Base-by-base conservation (phyloP, 768 basidiomycete genomes). In the Phylloporus rhodoxanthus region DNA sequence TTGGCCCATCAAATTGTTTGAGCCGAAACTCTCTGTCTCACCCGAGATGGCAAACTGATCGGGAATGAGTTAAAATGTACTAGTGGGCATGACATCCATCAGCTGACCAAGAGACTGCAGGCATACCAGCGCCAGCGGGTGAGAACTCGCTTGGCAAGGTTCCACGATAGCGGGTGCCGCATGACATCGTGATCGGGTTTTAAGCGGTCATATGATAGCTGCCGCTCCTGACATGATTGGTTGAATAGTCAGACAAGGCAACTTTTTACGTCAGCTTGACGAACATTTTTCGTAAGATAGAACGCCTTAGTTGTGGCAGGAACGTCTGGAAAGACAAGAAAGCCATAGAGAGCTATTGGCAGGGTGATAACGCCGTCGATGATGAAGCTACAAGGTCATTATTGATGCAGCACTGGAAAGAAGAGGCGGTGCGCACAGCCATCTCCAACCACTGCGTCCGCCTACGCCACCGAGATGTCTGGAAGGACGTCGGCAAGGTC, bases 1-100 rank as follows among this genome's bases (percentile, higher is more conserved):
- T 61, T 84, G 83, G 9, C 82, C 81, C 84, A 85, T 85, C 33
- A 85, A 64, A 66, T 84, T 84, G 58, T 84, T 85, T 17, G 80
- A 80, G 5, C 82, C 81, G 47, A 85, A 80, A 55, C 78, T 79
- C 58, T 85, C 84, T 1, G 79, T 79, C 62, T 85, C 82, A 2
- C 82, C 84, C 7, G 78, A 84, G 21, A 81, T 70, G 9, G 78
- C 79, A 57, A 85, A 85, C 82, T 83, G n/a, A 43, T 39, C 15
- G 32, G 19, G 20, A 29, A 20, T 1, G 21, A n/a, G 8, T 43
- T 9, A 26, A 13, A 30, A 49, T n/a, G 38, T 4, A n/a, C n/a
- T n/a, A 38, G 43, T 10, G 33, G n/a, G 44, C 11, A 29, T 19
- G 47, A 28, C 21, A 23, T 10, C 2, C 8, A 26, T 37, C 32